These are phyloP conservation scores for Patellifolia procumbens DNA, from an alignment of 179 eudicot species.

Conservation along the genomic window DNA sequence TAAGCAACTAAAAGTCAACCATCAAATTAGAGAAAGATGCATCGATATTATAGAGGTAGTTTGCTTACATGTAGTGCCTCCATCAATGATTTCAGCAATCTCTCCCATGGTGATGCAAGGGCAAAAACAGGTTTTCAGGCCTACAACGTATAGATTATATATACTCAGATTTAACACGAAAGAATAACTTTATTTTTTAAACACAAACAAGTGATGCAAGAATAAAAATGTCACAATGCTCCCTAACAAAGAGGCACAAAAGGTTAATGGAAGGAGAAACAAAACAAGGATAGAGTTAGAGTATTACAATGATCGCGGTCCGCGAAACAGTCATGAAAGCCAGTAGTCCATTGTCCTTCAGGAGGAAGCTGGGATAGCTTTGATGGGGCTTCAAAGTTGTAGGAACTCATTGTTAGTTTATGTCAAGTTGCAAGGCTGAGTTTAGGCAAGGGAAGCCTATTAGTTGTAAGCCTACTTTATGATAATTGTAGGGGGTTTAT, in stretches of 20 bases:
- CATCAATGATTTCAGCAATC: conserved; percentile 40
- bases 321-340: conserved; percentile 29
- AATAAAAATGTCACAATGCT: background rate
- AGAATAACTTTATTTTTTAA: too few relatives aligned
- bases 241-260: background rate
- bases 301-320: conserved; percentile 37
- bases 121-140: conserved; percentile 33
- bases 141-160: conserved; percentile 18
- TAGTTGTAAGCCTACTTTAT: background rate
- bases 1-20: background rate
- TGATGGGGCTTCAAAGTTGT: conserved; percentile 9
- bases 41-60: background rate
- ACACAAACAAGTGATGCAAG: background rate
- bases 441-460: background rate
- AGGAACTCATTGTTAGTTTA: conserved; percentile 22
- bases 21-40: background rate
- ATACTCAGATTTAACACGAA: background rate
- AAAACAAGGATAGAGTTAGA: background rate
- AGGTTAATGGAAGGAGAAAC: background rate
- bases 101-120: conserved; percentile 41
- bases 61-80: conserved; percentile 40
- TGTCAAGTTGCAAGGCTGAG: background rate
- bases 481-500: background rate
- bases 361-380: conserved; percentile 19
- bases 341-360: conserved; percentile 42